Evolutionary conservation across 2,329 filamentous ascomycete genomes (phyloP), one percentile per base, ranked within the genome.

Genomic region (Fusarium bactridioides): DNA sequence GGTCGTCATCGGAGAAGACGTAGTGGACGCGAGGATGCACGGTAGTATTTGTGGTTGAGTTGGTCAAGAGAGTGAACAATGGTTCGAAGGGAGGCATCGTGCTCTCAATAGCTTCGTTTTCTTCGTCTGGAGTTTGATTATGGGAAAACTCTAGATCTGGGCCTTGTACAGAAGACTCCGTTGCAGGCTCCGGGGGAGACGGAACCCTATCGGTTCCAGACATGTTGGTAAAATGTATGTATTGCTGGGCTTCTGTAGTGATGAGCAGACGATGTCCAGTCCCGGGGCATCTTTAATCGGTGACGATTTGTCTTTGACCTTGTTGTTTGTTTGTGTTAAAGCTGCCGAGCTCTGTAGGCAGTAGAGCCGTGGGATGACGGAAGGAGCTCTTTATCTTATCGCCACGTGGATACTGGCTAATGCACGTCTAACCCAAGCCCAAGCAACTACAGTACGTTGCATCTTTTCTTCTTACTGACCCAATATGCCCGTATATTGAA

Each of bases 1-100:
- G 89, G 78, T 98, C 94, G 82, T 98, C 96, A 81, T 98, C 95
- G 75, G 90, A 89, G 84, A 99, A 98, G 78, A 98, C 88, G 83
- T 98, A 98, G 83, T 95, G 94, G 4, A 97, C 90, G 59, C 89
- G 90, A 4, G 95, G 96, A 80, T 98, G 95, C 77, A 94, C 87
- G 69, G 94, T 93, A 50, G 93, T 89, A 76, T 90, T 88, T 13
- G 89, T 91, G n/a, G 89, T 88, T 16, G 87, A 83, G 80, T 97
- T 94, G 78, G 93, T 90, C 72, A 98, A 86, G 45, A 98, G 86
- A 2, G 94, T 92, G 84, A 97, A 98, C 84, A 97, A 92, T 5
- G 94, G 93, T 48, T 90, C 87, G 81, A 97, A 95, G 6, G 84
- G 80, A 8, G 83, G 83, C 43, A 72, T 73, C 43, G 67, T 65